Conservation (phyloP, 768 basidiomycete species). For the Mycena epipterygia region DNA sequence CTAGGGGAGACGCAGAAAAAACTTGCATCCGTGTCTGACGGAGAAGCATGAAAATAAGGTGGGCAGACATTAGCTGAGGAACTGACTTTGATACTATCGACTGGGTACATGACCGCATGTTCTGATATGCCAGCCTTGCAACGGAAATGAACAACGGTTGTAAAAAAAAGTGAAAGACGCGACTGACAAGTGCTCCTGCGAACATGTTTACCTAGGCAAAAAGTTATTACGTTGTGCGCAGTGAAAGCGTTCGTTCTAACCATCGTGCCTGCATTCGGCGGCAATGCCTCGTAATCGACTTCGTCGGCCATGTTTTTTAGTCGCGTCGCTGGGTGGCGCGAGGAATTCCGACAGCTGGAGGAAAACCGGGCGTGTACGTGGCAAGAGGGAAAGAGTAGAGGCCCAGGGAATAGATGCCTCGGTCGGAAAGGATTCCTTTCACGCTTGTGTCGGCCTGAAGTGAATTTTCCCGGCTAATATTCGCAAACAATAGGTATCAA, state of each 20-base stretch:
- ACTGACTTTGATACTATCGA: slow-evolving; percentile 97
- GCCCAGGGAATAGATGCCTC: neutral
- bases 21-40: slow-evolving; percentile 99
- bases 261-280: slow-evolving; percentile 33
- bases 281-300: slow-evolving; percentile 36
- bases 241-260: slow-evolving; percentile 7
- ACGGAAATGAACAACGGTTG: slow-evolving; percentile 18
- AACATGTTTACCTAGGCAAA: slow-evolving; percentile 89
- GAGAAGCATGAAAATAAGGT: slow-evolving; percentile 7
- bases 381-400: neutral
- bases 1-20: slow-evolving; percentile 86
- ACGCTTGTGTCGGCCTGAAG: neutral
- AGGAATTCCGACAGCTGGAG: neutral
- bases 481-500: neutral
- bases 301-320: slow-evolving; percentile 33
- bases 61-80: neutral
- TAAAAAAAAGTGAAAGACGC: slow-evolving; percentile 27
- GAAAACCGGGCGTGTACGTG: neutral
- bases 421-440: neutral
- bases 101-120: slow-evolving; percentile 98
- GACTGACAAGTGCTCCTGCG: slow-evolving; percentile 92
- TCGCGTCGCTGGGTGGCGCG: slow-evolving; percentile 16
- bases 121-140: slow-evolving; percentile 97
- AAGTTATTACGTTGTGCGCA: slow-evolving; percentile 17
- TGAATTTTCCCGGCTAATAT: neutral